Evolutionary conservation across 1,284 basidiomycete genomes (phyloP).

Genomic region (Sphagnurus paluster): DNA sequence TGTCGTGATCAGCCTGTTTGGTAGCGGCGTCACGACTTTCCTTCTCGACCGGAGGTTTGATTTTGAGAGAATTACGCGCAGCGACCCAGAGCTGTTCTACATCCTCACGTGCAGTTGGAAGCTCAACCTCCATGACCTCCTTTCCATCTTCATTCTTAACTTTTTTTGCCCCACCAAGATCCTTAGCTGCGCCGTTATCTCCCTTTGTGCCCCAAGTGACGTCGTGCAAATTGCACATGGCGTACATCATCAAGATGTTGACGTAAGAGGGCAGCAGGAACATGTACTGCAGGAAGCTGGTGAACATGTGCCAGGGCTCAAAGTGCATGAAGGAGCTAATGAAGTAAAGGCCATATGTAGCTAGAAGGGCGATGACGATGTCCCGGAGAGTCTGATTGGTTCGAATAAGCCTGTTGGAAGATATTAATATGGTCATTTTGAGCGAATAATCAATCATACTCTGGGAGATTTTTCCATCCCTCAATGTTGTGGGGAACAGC

Average conservation of each 20-base stretch:
- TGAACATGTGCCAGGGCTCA: conserved; percentile 95
- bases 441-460: conserved; percentile 40
- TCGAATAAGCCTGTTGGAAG: conserved; percentile 50
- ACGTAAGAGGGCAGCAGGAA: conserved; percentile 77
- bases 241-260: conserved; percentile 91
- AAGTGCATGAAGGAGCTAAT: conserved; percentile 83
- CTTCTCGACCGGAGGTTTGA: conserved; percentile 67
- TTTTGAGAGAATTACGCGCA: conserved; percentile 64
- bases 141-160: conserved; percentile 82
- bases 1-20: conserved; percentile 85
- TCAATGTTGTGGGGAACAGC: conserved; percentile 72
- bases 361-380: conserved; percentile 76
- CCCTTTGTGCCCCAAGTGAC: conserved; percentile 94
- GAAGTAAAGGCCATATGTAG: conserved; percentile 90
- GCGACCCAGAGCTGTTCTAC: conserved; percentile 85
- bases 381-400: conserved; percentile 75
- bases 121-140: conserved; percentile 81
- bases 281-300: conserved; percentile 84
- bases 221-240: conserved; percentile 89
- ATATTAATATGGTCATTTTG: conserved; percentile 6
- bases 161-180: conserved; percentile 87
- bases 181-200: conserved; percentile 83
- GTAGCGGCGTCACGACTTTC: conserved; percentile 86
- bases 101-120: conserved; percentile 81
- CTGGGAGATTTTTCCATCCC: conserved; percentile 71